These are phyloP conservation scores for Sclerotinia nivalis DNA, from an alignment of 2,329 filamentous ascomycete species.

Conservation along the genomic window DNA sequence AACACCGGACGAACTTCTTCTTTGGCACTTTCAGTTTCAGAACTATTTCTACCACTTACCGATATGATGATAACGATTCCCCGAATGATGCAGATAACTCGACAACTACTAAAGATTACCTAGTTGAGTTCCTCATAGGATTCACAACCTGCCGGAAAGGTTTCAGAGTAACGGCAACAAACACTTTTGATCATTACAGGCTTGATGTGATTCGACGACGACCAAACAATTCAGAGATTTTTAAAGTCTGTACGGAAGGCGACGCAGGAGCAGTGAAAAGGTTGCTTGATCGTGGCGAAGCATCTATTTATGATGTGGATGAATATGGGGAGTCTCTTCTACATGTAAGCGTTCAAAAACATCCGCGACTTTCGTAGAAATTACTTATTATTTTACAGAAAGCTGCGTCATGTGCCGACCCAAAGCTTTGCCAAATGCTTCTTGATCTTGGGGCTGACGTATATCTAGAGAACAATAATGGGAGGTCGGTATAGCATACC, in stretches of 20 bases:
- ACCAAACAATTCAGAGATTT: conserved; percentile 13
- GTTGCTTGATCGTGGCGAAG: conserved; percentile 18
- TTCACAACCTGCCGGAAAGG: not conserved
- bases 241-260: not conserved
- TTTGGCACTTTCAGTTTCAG: not conserved
- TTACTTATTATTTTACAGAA: not conserved
- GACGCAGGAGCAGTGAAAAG: conserved; percentile 16
- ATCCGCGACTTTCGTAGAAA: accelerated
- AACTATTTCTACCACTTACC: not conserved
- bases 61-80: not conserved
- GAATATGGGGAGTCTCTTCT: not conserved
- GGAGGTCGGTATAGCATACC: accelerated
- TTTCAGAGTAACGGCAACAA: not conserved
- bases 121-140: not conserved
- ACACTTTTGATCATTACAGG: not conserved
- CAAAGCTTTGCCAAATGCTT: not conserved
- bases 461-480: not conserved
- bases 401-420: accelerated
- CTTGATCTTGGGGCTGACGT: not conserved
- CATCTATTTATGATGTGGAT: conserved; percentile 25
- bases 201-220: not conserved
- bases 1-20: not conserved
- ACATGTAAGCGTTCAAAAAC: conserved; percentile 9
- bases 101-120: not conserved
- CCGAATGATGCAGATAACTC: not conserved